phyloP scores from a whole-genome alignment of 192 early-diverging fungal species.

The Umbelopsis isabellina region DNA sequence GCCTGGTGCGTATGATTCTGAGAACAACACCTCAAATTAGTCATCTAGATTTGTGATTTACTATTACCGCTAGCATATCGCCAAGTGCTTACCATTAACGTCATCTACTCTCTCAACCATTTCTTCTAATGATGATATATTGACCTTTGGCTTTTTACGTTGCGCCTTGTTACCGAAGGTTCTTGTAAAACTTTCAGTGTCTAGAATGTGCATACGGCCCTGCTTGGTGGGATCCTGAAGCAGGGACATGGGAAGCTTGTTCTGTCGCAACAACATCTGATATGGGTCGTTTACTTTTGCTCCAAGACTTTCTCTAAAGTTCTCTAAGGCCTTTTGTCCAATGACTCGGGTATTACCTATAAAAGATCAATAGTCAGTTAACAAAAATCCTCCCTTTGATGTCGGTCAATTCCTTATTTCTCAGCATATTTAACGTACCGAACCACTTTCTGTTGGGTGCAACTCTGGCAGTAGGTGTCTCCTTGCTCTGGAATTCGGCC shows the following conservation, averaged over 20 bases:
- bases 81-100: slow-evolving; percentile 56
- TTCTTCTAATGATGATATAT: slow-evolving; percentile 75
- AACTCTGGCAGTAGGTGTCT: slow-evolving; percentile 79
- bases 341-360: slow-evolving; percentile 94
- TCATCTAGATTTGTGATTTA: background rate
- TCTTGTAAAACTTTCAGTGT: slow-evolving; percentile 88
- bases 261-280: slow-evolving; percentile 89
- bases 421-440: slow-evolving; percentile 53
- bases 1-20: slow-evolving; percentile 38
- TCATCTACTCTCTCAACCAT: slow-evolving; percentile 72
- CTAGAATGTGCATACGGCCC: slow-evolving; percentile 87
- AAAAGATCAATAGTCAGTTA: slow-evolving; percentile 13
- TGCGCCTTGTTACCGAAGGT: slow-evolving; percentile 96
- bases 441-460: slow-evolving; percentile 98
- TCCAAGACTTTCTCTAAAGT: slow-evolving; percentile 90
- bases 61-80: background rate
- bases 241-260: slow-evolving; percentile 96
- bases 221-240: slow-evolving; percentile 77
- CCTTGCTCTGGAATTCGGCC: slow-evolving; percentile 84
- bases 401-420: background rate
- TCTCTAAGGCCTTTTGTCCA: slow-evolving; percentile 90
- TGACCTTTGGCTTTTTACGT: slow-evolving; percentile 92
- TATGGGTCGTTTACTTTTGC: slow-evolving; percentile 92
- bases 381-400: background rate
- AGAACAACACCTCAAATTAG: slow-evolving; percentile 28